These are phyloP conservation scores for Diutina mesorugosa DNA, from an alignment of 1,139 yeast genomes.

Conservation along the genomic window DNA sequence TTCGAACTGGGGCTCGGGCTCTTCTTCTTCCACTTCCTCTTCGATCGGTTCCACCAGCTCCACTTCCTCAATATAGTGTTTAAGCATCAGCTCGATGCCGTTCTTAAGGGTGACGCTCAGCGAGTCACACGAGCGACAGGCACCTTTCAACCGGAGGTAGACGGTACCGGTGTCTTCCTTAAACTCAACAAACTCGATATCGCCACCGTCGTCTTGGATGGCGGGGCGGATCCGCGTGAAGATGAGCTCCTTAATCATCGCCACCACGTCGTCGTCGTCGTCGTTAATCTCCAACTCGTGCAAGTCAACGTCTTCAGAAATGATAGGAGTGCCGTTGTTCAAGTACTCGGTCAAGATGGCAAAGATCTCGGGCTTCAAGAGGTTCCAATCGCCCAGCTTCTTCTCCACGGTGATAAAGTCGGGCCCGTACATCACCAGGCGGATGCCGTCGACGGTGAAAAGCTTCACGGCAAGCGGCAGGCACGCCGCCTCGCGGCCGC, in stretches of 20 bases:
- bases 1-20: conserved; percentile 38
- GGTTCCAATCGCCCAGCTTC: conserved; percentile 50
- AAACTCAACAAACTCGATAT: conserved; percentile 59
- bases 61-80: conserved; percentile 71
- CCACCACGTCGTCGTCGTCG: conserved; percentile 60
- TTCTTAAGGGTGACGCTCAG: conserved; percentile 64
- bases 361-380: conserved; percentile 81
- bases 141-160: conserved; percentile 55
- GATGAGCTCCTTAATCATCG: conserved; percentile 85
- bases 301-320: conserved; percentile 21
- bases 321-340: conserved; percentile 54
- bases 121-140: conserved; percentile 70
- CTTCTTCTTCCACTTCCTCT: conserved; percentile 12
- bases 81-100: conserved; percentile 75
- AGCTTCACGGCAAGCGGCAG: conserved; percentile 44
- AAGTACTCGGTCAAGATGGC: conserved; percentile 72
- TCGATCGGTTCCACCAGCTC: conserved; percentile 51
- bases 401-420: conserved; percentile 81
- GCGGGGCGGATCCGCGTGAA: conserved; percentile 96
- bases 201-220: conserved; percentile 79
- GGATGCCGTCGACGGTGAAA: conserved; percentile 38
- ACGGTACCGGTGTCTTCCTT: conserved; percentile 55
- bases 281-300: conserved; percentile 24
- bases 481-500: conserved; percentile 42
- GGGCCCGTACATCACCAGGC: conserved; percentile 39